These are phyloP conservation scores for Camellia lanceoleosa DNA, from an alignment of 148 eudicot genomes.

Conservation along the genomic window DNA sequence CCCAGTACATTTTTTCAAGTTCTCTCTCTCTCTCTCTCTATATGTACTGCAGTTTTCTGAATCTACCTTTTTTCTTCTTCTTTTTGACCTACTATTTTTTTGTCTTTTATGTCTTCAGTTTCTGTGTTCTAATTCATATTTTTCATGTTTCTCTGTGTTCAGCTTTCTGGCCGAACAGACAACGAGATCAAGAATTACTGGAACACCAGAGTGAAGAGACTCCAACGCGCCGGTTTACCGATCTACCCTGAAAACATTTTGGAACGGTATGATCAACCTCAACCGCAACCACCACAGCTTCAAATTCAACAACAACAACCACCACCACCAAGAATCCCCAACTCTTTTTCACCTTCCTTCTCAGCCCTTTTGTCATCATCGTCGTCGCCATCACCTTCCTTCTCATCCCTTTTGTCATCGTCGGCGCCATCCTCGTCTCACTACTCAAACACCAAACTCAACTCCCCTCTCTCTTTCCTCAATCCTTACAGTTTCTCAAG, in stretches of 20 bases:
- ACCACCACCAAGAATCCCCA: background rate
- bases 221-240: conserved; percentile 75
- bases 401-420: conserved; percentile 18
- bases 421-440: conserved; percentile 19
- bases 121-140: background rate
- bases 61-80: background rate
- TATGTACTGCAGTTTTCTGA: too few relatives aligned
- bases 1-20: background rate
- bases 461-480: conserved; percentile 17
- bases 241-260: conserved; percentile 60
- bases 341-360: conserved; percentile 13
- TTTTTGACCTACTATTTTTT: background rate
- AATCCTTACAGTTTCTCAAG: conserved; percentile 29
- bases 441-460: conserved; percentile 18
- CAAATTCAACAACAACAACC: background rate
- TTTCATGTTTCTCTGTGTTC: background rate
- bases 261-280: conserved; percentile 16
- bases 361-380: conserved; percentile 21
- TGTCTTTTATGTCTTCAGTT: background rate
- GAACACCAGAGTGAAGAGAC: conserved; percentile 84
- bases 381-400: conserved; percentile 16
- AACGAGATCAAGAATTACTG: conserved; percentile 93
- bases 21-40: conserved; percentile 8
- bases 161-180: conserved; percentile 94
- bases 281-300: background rate